phyloP scores from a whole-genome alignment of 2,329 filamentous ascomycete genomes.

The Pseudogymnoascus sp. region DNA sequence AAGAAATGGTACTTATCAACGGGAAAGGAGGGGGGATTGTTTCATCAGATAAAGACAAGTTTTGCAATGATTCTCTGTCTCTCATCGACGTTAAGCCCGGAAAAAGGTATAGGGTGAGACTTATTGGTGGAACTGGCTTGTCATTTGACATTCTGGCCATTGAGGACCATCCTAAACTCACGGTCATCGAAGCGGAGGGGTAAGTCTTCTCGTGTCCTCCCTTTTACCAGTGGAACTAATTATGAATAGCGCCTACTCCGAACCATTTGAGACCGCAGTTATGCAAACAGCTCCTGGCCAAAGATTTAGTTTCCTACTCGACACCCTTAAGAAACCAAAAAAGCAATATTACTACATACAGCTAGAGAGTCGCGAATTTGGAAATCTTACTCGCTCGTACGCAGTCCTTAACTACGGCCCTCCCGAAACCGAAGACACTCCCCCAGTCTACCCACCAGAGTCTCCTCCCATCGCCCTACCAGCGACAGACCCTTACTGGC shows the following conservation, averaged over 20 bases:
- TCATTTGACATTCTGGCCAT: constrained; percentile 47
- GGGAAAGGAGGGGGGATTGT: constrained; percentile 32
- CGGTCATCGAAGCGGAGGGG: constrained; percentile 53
- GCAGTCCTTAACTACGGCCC: constrained; percentile 33
- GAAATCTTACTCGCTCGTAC: constrained; percentile 31
- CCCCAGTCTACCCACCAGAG: constrained; percentile 18
- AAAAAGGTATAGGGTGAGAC: constrained; percentile 53
- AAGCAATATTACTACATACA: constrained; percentile 35
- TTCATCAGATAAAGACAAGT: constrained; percentile 21
- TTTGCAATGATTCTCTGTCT: constrained; percentile 26
- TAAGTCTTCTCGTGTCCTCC: constrained; percentile 15
- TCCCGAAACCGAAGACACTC: background rate
- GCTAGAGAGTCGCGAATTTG: constrained; percentile 37
- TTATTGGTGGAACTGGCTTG: constrained; percentile 48
- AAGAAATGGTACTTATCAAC: constrained; percentile 48
- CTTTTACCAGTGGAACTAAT: constrained; percentile 14
- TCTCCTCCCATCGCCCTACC: constrained; percentile 21
- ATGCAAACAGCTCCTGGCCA: constrained; percentile 43
- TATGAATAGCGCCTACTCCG: constrained; percentile 30
- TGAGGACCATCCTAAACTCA: constrained; percentile 46
- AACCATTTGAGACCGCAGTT: constrained; percentile 31
- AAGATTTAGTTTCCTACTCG: constrained; percentile 40
- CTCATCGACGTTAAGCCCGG: constrained; percentile 51
- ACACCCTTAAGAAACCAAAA: constrained; percentile 31
- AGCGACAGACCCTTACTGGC: constrained; percentile 21